These are phyloP conservation scores for Trametes sanguinea DNA, from an alignment of 768 basidiomycete genomes.

Conservation along the genomic window DNA sequence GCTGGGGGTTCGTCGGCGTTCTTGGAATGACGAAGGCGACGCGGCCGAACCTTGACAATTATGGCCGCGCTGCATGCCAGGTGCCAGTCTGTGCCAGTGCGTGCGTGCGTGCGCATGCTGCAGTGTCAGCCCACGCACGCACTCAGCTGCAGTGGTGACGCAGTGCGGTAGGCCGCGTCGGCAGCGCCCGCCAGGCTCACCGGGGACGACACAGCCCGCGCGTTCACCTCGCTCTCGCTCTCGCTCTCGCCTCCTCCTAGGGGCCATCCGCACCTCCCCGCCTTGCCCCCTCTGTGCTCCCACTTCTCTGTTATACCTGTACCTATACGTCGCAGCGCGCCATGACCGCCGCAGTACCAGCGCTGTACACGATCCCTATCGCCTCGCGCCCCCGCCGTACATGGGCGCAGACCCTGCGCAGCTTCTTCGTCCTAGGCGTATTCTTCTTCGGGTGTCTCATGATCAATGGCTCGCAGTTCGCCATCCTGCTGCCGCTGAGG, in stretches of 20 bases:
- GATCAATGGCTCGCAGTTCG: constrained; percentile 73
- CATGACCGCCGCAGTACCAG: constrained; percentile 16
- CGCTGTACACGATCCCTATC: constrained; percentile 51
- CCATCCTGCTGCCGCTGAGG: constrained; percentile 66
- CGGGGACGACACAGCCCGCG: not conserved
- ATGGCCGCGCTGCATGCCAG: not conserved
- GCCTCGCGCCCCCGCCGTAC: constrained; percentile 51
- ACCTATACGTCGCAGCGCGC: not conserved
- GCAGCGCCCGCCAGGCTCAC: not conserved
- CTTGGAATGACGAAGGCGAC: constrained; percentile 4
- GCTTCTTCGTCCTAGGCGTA: constrained; percentile 52
- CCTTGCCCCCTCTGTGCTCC: no score
- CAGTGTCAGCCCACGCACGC: not conserved
- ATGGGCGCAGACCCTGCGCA: constrained; percentile 54
- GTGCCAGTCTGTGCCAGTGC: no score
- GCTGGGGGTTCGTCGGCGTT: not conserved
- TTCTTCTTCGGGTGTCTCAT: constrained; percentile 69
- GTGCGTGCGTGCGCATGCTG: not conserved
- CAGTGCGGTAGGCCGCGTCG: not conserved
- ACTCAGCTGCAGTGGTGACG: no score
- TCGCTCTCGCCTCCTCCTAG: not conserved
- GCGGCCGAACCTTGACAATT: not conserved
- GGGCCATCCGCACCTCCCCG: not conserved
- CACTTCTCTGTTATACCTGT: not conserved
- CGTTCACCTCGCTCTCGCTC: not conserved